phyloP scores from a whole-genome alignment of 2,329 filamentous ascomycete species.

The Pestalotiopsis sp. region DNA sequence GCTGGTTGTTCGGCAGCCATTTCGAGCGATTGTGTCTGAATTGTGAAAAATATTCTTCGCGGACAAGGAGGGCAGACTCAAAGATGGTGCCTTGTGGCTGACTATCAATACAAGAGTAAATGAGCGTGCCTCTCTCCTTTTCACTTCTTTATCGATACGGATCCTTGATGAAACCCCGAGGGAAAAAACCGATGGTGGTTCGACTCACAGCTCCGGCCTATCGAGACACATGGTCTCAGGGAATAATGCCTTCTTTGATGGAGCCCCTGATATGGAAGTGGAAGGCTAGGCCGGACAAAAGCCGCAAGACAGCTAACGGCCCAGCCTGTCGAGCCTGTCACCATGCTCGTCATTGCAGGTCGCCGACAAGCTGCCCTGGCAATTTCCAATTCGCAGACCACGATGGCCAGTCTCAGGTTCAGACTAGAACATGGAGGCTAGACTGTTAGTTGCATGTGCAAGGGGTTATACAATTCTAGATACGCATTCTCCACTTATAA shows the following conservation, averaged over 20 bases:
- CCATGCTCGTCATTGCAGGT: background rate
- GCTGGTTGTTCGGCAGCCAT: slow-evolving; percentile 13
- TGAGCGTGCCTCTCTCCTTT: background rate
- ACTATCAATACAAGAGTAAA: background rate
- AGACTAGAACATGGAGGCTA: background rate
- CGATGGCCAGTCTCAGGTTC: background rate
- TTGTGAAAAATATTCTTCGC: background rate
- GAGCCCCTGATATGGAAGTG: background rate
- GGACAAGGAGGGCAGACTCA: background rate
- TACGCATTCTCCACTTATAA: background rate
- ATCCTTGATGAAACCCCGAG: background rate
- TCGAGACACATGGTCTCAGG: background rate
- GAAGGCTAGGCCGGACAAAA: background rate
- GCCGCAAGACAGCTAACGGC: background rate
- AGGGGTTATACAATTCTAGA: background rate
- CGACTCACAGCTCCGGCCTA: background rate
- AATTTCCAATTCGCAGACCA: background rate
- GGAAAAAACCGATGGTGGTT: background rate
- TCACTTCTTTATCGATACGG: background rate
- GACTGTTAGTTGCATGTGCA: background rate
- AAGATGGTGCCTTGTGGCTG: background rate
- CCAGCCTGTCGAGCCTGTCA: background rate
- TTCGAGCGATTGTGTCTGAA: background rate
- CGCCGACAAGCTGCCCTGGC: background rate
- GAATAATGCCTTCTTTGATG: background rate